phyloP scores from a whole-genome alignment of 306 rosid genomes.

The Rubus idaeus region DNA sequence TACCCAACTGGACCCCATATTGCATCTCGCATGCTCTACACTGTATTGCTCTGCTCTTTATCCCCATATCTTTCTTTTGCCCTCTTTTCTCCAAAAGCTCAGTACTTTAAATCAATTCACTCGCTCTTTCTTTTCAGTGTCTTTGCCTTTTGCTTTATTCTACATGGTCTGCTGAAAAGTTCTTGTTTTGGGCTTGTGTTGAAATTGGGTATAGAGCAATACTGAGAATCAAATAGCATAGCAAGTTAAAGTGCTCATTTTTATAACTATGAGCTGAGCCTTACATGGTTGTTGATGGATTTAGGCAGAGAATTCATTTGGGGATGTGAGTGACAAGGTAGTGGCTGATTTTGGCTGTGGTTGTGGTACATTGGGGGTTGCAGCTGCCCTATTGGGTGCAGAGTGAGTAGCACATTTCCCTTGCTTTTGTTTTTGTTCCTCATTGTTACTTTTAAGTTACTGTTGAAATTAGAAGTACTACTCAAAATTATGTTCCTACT shows the following conservation, averaged over 20 bases:
- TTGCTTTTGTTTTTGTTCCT: not conserved
- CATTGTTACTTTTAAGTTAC: not conserved
- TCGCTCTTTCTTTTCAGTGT: not conserved
- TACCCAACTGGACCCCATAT: slow-evolving; percentile 97
- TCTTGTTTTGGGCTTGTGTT: not conserved
- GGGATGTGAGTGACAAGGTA: slow-evolving; percentile 71
- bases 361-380: slow-evolving; percentile 84
- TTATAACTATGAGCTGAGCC: not conserved
- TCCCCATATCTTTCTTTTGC: not conserved
- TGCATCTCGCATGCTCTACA: slow-evolving; percentile 89
- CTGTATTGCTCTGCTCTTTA: slow-evolving; percentile 38
- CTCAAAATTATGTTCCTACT: not conserved
- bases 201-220: not conserved
- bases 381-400: slow-evolving; percentile 83
- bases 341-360: slow-evolving; percentile 99
- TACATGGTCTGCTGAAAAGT: not conserved
- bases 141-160: not conserved
- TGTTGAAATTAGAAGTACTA: not conserved
- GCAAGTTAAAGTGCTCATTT: not conserved
- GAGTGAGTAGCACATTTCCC: slow-evolving; percentile 61
- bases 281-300: slow-evolving; percentile 6
- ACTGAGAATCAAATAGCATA: not conserved
- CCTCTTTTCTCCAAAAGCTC: not conserved
- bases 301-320: slow-evolving; percentile 97
- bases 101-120: not conserved